phyloP scores from a whole-genome alignment of 768 basidiomycete genomes.

The Hypsizygus marmoreus region DNA sequence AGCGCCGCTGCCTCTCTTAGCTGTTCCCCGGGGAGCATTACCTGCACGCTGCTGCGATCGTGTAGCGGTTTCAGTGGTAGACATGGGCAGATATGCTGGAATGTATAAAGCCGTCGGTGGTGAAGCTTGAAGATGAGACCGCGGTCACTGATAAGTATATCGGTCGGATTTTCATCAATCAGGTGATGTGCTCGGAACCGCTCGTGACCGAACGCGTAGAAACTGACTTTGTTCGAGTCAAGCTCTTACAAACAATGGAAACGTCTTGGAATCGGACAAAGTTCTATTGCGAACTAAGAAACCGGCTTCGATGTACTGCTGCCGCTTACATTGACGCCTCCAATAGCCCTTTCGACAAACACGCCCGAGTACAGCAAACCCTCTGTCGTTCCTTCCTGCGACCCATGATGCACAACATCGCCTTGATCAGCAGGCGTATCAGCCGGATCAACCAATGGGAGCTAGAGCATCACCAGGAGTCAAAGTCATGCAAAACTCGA shows the following conservation, averaged over 20 bases:
- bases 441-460: conserved; percentile 51
- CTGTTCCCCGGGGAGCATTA: conserved; percentile 8
- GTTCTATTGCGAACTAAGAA: background rate
- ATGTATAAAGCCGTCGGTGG: background rate
- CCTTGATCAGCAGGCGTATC: conserved; percentile 48
- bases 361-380: conserved; percentile 59
- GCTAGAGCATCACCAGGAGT: conserved; percentile 30
- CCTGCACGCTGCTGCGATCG: conserved; percentile 2
- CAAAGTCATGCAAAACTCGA: background rate
- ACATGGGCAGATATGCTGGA: conserved; percentile 7
- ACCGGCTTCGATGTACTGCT: conserved; percentile 11
- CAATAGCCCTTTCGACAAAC: conserved; percentile 47
- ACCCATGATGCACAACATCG: conserved; percentile 60
- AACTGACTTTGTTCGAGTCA: too few species aligned
- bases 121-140: background rate
- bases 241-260: too few species aligned
- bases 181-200: conserved; percentile 17
- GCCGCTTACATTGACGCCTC: conserved; percentile 39
- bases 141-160: background rate
- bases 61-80: conserved; percentile 6
- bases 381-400: conserved; percentile 59
- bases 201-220: conserved; percentile 10
- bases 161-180: conserved; percentile 18
- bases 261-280: background rate
- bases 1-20: conserved; percentile 17